Conservation (phyloP, 371 early-diverging fungal genomes). For the Rhizopus sp. region DNA sequence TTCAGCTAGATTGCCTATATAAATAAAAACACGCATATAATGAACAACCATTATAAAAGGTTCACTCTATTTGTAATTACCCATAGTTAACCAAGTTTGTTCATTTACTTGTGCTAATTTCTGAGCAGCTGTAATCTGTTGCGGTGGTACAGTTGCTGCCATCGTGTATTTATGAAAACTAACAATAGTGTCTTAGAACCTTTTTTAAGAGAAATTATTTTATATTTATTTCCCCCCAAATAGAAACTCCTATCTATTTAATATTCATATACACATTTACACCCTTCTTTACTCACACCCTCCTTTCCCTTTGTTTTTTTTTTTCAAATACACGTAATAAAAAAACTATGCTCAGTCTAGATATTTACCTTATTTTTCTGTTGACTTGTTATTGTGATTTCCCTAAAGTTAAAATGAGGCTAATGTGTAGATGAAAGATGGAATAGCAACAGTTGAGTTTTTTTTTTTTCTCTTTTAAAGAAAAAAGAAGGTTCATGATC, state of each 20-base stretch:
- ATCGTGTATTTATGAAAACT: slow-evolving; percentile 10
- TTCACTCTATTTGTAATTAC: slow-evolving; percentile 33
- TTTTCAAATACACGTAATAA: no score
- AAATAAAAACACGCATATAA: neutral
- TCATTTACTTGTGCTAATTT: slow-evolving; percentile 67
- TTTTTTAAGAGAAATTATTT: neutral
- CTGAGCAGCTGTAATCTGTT: slow-evolving; percentile 52
- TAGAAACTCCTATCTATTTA: neutral
- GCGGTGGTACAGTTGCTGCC: slow-evolving; percentile 33
- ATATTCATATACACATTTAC: neutral
- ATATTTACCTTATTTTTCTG: neutral
- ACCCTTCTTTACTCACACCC: neutral
- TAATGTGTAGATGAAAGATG: no score
- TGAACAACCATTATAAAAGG: neutral
- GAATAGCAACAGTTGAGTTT: no score
- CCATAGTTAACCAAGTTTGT: slow-evolving; percentile 74
- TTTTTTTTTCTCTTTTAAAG: no score
- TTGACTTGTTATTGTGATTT: neutral
- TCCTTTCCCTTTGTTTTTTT: neutral
- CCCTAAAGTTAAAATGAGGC: no score
- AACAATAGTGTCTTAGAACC: neutral
- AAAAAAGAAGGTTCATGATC: no score
- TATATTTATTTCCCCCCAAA: neutral
- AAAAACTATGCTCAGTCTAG: neutral
- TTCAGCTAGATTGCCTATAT: slow-evolving; percentile 66